Evolutionary conservation across 1,284 basidiomycete genomes (phyloP).

Genomic region (Golubevia sp.): DNA sequence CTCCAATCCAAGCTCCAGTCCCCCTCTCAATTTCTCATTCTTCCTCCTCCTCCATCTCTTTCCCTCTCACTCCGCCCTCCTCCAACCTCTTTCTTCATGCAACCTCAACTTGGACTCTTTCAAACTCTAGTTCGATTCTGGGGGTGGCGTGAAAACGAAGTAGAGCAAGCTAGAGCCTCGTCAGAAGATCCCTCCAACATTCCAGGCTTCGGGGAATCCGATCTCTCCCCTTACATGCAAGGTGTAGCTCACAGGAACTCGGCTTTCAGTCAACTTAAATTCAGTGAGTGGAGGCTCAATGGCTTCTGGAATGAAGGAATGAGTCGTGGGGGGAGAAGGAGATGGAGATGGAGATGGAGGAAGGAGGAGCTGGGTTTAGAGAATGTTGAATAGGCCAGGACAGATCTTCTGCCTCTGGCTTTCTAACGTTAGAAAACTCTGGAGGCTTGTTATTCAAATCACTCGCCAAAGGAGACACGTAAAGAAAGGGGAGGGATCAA

Average conservation of each 20-base stretch:
- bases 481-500: no score
- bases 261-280: slow-evolving; percentile 75
- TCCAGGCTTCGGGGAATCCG: slow-evolving; percentile 73
- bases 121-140: slow-evolving; percentile 96
- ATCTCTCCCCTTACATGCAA: slow-evolving; percentile 85
- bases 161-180: slow-evolving; percentile 34
- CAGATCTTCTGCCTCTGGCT: no score
- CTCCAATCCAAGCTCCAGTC: neutral
- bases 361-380: neutral
- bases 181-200: slow-evolving; percentile 24
- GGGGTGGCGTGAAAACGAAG: slow-evolving; percentile 89
- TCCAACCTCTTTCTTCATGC: neutral
- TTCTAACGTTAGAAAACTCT: neutral
- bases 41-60: slow-evolving; percentile 9
- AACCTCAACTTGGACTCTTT: neutral
- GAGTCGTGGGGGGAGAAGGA: neutral
- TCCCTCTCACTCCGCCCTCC: neutral
- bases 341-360: neutral
- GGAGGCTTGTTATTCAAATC: no score
- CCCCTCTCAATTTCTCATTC: neutral
- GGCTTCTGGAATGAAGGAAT: neutral
- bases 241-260: slow-evolving; percentile 87
- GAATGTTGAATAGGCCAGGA: no score
- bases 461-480: no score
- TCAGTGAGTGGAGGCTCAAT: slow-evolving; percentile 33